phyloP scores from a whole-genome alignment of 176 grass and related monocot genomes.

The Tillandsia fasciculata region DNA sequence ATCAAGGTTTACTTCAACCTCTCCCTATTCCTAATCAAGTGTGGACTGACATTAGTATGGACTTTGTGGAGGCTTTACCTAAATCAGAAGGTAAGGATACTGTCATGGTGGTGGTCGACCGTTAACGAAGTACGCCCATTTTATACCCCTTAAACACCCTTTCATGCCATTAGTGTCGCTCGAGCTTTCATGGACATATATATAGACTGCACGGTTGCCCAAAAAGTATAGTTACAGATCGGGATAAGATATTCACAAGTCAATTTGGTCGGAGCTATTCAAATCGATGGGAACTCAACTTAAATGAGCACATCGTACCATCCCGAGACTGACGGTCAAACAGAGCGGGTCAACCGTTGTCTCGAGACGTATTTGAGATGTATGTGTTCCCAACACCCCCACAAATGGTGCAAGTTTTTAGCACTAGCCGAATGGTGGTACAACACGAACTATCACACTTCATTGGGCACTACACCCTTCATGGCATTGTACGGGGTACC shows the following conservation, averaged over 20 bases:
- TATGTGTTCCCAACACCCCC: no score
- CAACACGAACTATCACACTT: no score
- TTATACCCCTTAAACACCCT: neutral
- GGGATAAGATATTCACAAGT: slow-evolving; percentile 14
- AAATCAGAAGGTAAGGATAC: neutral
- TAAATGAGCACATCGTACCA: neutral
- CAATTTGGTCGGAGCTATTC: slow-evolving; percentile 9
- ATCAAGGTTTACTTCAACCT: no score
- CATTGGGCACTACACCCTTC: no score
- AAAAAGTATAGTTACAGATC: neutral
- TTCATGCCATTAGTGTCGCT: neutral
- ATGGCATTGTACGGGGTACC: no score
- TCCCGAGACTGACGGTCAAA: no score
- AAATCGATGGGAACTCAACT: neutral
- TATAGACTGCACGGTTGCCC: neutral
- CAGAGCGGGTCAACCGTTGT: neutral
- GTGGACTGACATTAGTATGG: no score
- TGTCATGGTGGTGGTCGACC: neutral
- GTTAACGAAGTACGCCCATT: slow-evolving; percentile 1
- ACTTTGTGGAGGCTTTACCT: neutral
- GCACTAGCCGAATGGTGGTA: no score
- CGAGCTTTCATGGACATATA: neutral
- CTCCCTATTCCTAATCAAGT: no score
- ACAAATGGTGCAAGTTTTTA: no score
- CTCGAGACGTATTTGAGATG: neutral